Evolutionary conservation across 2,329 filamentous ascomycete genomes (phyloP).

Genomic region (Nannizziopsis barbatae): DNA sequence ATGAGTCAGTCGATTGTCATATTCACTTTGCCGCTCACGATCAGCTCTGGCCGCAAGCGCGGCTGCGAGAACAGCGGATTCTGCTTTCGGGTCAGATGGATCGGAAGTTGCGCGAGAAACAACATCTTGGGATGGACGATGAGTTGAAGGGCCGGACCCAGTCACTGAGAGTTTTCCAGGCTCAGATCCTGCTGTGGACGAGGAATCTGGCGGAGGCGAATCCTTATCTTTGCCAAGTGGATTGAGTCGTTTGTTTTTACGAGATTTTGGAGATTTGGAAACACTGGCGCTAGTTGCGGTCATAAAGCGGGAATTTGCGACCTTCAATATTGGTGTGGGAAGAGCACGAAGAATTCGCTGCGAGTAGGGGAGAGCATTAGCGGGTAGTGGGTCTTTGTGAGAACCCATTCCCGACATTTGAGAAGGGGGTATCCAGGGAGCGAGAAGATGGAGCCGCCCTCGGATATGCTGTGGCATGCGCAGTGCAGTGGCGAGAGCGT

Average conservation of each 20-base stretch:
- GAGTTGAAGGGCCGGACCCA: conserved; percentile 17
- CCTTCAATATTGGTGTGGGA: conserved; percentile 81
- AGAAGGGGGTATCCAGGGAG: conserved; percentile 94
- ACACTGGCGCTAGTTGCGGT: conserved; percentile 79
- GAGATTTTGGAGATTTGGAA: conserved; percentile 60
- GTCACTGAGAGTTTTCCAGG: conserved; percentile 16
- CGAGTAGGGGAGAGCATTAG: conserved; percentile 72
- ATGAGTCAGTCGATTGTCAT: conserved; percentile 77
- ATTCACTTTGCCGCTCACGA: conserved; percentile 39
- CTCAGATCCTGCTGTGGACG: conserved; percentile 18
- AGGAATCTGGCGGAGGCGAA: conserved; percentile 15
- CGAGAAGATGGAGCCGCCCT: conserved; percentile 83
- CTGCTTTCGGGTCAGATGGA: conserved; percentile 11
- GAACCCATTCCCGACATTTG: conserved; percentile 74
- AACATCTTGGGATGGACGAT: conserved; percentile 14
- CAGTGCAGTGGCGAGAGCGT: conserved; percentile 85
- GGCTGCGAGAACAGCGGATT: conserved; percentile 38
- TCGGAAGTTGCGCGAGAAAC: conserved; percentile 12
- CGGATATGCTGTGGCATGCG: conserved; percentile 94
- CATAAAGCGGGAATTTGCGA: conserved; percentile 93
- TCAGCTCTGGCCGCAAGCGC: conserved; percentile 46
- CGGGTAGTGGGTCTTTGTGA: conserved; percentile 61
- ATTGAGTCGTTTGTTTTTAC: conserved; percentile 33
- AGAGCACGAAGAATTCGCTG: conserved; percentile 83
- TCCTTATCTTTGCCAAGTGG: conserved; percentile 22